Evolutionary conservation across 2,329 filamentous ascomycete species (phyloP).

Genomic region (Rutstroemia sp.): DNA sequence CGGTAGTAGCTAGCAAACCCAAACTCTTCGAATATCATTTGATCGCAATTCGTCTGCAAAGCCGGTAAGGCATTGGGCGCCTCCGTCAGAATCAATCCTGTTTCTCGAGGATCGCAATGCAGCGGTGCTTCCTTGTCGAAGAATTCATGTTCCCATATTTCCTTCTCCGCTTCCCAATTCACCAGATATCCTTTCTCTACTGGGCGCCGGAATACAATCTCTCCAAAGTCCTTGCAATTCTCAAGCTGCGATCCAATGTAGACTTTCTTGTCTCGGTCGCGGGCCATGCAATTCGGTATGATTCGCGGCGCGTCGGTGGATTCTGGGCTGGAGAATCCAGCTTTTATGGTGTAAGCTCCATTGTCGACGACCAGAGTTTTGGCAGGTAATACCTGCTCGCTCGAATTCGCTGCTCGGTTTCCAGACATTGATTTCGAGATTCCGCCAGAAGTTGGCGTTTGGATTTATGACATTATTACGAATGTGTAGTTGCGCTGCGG

Average conservation of each 20-base stretch:
- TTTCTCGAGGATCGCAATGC: constrained; percentile 69
- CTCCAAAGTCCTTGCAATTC: constrained; percentile 79
- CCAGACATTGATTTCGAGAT: constrained; percentile 1
- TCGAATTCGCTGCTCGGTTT: constrained; percentile 42
- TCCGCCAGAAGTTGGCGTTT: background rate
- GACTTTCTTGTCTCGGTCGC: constrained; percentile 68
- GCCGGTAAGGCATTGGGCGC: constrained; percentile 74
- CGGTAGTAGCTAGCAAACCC: constrained; percentile 83
- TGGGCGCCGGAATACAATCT: constrained; percentile 77
- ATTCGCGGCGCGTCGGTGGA: constrained; percentile 50
- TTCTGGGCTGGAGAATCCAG: constrained; percentile 53
- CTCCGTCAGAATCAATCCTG: constrained; percentile 79
- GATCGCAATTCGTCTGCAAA: constrained; percentile 84
- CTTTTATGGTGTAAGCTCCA: constrained; percentile 86
- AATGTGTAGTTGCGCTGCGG: too few species aligned
- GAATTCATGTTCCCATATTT: constrained; percentile 90
- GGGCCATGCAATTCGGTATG: constrained; percentile 84
- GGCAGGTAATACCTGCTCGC: constrained; percentile 44
- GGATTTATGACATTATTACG: background rate
- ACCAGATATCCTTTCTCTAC: constrained; percentile 94
- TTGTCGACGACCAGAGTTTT: constrained; percentile 87
- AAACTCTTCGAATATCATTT: constrained; percentile 97
- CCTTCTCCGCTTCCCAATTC: constrained; percentile 93
- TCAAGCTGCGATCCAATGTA: constrained; percentile 76
- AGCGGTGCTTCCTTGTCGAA: constrained; percentile 61